Evolutionary conservation across 2,329 filamentous ascomycete species (phyloP), one percentile per base, ranked within the genome.

Genomic region (Penicillium sp.): DNA sequence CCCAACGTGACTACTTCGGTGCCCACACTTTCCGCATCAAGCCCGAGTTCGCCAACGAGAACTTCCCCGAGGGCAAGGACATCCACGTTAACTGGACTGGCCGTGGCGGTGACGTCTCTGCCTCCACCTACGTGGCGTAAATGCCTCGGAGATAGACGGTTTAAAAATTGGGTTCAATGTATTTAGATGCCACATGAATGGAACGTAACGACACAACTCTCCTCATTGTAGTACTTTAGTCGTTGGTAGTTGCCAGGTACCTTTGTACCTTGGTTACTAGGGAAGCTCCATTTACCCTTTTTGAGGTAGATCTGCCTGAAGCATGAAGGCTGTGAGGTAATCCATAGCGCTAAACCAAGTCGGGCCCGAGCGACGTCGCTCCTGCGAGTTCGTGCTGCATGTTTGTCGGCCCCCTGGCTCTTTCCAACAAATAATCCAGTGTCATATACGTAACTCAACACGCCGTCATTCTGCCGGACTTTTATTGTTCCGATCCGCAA

Each of bases 71-170:
- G 66, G 90, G 87, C 75, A 80, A 91, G 79, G 85, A 97, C 76
- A 94, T 92, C 73, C 94, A 99, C 84, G 91, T 97, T 76, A 99
- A 99, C 89, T 99, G 94, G 94, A 99, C 94, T 66, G 94, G 94
- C 69, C 89, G 94, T 74, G 94, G 94, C 73, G 94, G 94, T 71
- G 94, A 97, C 73, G 89, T 99, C 62, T 96, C 91, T 66, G 94
- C 94, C 68, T 96, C 92, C 46, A 97, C 92, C 65, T 99, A 99
- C 84, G 89, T 91, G 79, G 94, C 90, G 81, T 97, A 95, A 82
- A 44, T 24, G 51, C 41, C 41, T 46, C 13, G 47, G 49, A 39
- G 40, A 44, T 55, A 59, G 41, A 54, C 47, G 51, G 58, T 52
- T 56, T 53, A 62, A 63, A 63, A 63, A 57, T 50, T 56, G 48